phyloP scores from a whole-genome alignment of 2,329 filamentous ascomycete genomes.

The Paramyrothecium sp. region DNA sequence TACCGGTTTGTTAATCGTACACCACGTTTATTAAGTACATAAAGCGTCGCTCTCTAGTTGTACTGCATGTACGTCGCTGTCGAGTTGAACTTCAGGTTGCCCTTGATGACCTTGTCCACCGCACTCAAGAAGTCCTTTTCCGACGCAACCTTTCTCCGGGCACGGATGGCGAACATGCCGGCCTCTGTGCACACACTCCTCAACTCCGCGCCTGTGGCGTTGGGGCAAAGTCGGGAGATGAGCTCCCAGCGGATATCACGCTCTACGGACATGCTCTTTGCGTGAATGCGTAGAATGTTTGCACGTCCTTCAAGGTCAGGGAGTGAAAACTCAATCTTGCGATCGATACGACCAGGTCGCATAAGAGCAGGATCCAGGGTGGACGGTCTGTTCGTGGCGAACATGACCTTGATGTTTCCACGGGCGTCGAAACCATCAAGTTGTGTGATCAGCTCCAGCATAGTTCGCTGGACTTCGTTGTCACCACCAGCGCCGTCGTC shows the following conservation, averaged over 20 bases:
- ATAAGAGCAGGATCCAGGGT: constrained; percentile 96
- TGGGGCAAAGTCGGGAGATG: constrained; percentile 94
- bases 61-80: constrained; percentile 99
- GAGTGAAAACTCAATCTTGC: constrained; percentile 98
- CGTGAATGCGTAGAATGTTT: constrained; percentile 97
- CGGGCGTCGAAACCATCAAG: constrained; percentile 94
- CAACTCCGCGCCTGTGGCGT: constrained; percentile 93
- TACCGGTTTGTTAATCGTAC: constrained; percentile 26
- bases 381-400: constrained; percentile 93
- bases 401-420: constrained; percentile 99
- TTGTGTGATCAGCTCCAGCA: constrained; percentile 97
- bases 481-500: constrained; percentile 95
- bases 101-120: constrained; percentile 99
- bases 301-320: constrained; percentile 96
- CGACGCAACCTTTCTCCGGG: constrained; percentile 92
- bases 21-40: constrained; percentile 25
- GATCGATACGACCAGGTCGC: constrained; percentile 94
- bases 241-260: constrained; percentile 98
- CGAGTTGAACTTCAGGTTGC: constrained; percentile 98
- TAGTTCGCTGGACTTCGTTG: constrained; percentile 96
- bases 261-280: constrained; percentile 99
- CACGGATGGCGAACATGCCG: constrained; percentile 96
- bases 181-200: constrained; percentile 97
- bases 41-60: constrained; percentile 63
- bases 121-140: constrained; percentile 99